Percentiles rank a stretch among this genome's conserved stretches.
Evolutionary conservation across 1,284 basidiomycete genomes (phyloP).

Genomic region (Leccinum griseonigrum): DNA sequence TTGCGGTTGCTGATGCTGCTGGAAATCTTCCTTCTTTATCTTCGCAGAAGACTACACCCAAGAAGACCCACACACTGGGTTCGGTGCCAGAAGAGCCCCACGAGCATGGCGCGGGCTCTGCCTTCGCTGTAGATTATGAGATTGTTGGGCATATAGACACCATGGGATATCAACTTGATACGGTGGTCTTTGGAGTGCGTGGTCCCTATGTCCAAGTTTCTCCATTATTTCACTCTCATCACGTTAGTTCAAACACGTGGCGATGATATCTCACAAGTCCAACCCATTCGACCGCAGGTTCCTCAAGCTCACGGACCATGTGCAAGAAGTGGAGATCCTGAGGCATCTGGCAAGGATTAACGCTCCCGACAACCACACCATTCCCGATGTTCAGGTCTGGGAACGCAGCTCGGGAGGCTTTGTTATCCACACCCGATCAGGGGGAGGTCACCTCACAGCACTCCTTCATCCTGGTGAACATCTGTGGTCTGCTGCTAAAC

Average conservation of each 20-base stretch:
- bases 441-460: neutral
- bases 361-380: neutral
- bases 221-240: neutral
- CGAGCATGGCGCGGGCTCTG: neutral
- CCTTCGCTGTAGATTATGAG: neutral
- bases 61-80: no score
- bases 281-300: neutral
- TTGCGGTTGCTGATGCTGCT: neutral
- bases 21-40: neutral
- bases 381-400: neutral
- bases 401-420: neutral
- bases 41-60: neutral
- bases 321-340: neutral
- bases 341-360: neutral
- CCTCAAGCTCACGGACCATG: neutral
- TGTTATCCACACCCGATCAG: neutral
- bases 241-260: neutral
- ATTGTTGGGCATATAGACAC: neutral
- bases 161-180: neutral
- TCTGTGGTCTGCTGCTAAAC: neutral
- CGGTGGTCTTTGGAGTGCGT: neutral
- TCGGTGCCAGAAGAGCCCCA: neutral
- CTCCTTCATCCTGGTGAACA: neutral
- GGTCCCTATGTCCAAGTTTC: neutral
- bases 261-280: neutral